Evolutionary conservation across 108 stramenopile genomes (phyloP).

Genomic region (Cyclotella atomus): DNA sequence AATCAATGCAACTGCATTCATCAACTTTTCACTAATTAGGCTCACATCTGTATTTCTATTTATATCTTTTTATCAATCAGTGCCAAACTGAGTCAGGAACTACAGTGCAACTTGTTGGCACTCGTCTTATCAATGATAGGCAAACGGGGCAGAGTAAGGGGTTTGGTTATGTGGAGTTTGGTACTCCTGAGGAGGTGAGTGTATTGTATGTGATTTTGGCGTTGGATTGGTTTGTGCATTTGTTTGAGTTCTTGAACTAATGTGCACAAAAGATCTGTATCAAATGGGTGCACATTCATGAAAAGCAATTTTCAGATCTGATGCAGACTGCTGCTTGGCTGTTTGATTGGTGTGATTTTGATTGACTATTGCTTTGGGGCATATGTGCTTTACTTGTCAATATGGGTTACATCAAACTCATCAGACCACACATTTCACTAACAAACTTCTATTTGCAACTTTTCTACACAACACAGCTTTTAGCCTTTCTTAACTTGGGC

Average conservation of each 20-base stretch:
- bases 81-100: neutral
- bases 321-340: too few species aligned
- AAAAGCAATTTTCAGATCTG: too few species aligned
- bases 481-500: constrained; percentile 27
- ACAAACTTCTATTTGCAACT: neutral
- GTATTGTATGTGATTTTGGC: neutral
- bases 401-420: neutral
- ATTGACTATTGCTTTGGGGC: too few species aligned
- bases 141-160: constrained; percentile 24
- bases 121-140: constrained; percentile 34
- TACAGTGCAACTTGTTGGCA: constrained; percentile 4
- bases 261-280: too few species aligned
- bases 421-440: neutral
- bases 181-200: constrained; percentile 40
- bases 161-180: constrained; percentile 56
- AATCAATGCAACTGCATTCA: too few species aligned
- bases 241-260: neutral
- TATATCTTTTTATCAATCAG: neutral
- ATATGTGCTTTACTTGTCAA: too few species aligned
- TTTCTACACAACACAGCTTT: constrained; percentile 6
- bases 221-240: neutral
- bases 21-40: too few species aligned
- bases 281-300: too few species aligned
- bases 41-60: too few species aligned
- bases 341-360: too few species aligned